These are phyloP conservation scores for Bigelowiella natans DNA, from an alignment of 78 protist species.

Conservation along the genomic window DNA sequence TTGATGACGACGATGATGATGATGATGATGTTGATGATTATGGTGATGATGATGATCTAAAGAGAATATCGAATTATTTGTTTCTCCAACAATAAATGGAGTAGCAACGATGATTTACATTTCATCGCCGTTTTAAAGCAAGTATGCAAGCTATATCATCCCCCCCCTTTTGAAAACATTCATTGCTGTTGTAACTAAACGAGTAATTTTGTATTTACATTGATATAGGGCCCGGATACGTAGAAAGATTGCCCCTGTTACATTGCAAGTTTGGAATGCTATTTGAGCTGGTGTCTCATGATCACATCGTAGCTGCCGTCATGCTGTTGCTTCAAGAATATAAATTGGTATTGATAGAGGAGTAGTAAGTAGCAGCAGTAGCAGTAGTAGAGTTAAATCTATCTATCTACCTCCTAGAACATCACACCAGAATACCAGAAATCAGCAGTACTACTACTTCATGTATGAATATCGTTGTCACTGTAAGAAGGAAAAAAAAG, in stretches of 20 bases:
- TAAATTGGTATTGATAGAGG: neutral
- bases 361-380: no score
- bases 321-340: neutral
- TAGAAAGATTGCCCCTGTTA: neutral
- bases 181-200: neutral
- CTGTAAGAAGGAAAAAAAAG: no score
- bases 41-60: no score
- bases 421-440: no score
- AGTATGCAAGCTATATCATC: neutral
- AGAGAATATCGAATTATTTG: neutral
- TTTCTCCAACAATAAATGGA: neutral
- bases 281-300: neutral
- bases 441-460: no score
- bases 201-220: neutral
- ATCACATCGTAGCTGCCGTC: neutral
- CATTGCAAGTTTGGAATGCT: neutral
- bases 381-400: no score
- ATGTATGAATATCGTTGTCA: no score
- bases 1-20: no score
- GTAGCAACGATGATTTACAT: neutral
- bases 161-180: neutral
- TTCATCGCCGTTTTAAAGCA: neutral
- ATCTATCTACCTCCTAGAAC: no score
- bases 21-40: no score
- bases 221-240: neutral